Base-by-base conservation (phyloP, 2,329 filamentous ascomycete species). In the Paracoccidioides lutzii region DNA sequence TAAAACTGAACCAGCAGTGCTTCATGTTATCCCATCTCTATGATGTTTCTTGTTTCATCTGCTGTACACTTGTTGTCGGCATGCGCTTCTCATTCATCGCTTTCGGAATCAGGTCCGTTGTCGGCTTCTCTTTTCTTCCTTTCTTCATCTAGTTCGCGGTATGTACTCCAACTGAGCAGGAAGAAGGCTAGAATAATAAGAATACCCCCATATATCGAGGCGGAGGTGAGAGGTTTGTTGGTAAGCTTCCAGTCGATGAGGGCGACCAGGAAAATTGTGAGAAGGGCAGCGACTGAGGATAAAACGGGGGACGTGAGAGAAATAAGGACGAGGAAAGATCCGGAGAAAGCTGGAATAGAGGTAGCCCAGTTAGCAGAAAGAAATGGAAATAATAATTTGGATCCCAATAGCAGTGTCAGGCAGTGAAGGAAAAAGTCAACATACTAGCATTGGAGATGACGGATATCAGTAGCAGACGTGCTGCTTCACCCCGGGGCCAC, bases 211-310 rank as follows among this genome's bases (percentile, higher is more conserved):
- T 82, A 65, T 10, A 97, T 77, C 3, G 91, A 87, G 0, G 90
- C 87, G 3, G 78, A 73, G 53, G 84, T 87, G 22, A 95, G 76
- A 0, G 86, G 81, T 63, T 85, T 78, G 52, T 91, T 88, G 0
- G 88, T 94, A 45, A 90, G 76, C 56, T 90, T 68, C 83, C 93
- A 94, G 71, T 98, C 93, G 55, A 88, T 88, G 35, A 97, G 76
- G 0, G 91, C 93, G 5, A 98, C 93, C 58, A 97, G 82, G 77
- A 98, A 97, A 62, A 98, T 98, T 28, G 93, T 98, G 49, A 98
- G 77, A 5, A 98, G 80, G 2, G 91, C 89, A 0, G 93, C 93
- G 9, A 98, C 93, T 15, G 87, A 94, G 57, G 86, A 91, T 4
- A 98, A 77, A 2, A 98, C 93, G 0, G 93, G 93, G 15, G 86